phyloP scores from a whole-genome alignment of 2,329 filamentous ascomycete genomes.

The Colletotrichum sp. region DNA sequence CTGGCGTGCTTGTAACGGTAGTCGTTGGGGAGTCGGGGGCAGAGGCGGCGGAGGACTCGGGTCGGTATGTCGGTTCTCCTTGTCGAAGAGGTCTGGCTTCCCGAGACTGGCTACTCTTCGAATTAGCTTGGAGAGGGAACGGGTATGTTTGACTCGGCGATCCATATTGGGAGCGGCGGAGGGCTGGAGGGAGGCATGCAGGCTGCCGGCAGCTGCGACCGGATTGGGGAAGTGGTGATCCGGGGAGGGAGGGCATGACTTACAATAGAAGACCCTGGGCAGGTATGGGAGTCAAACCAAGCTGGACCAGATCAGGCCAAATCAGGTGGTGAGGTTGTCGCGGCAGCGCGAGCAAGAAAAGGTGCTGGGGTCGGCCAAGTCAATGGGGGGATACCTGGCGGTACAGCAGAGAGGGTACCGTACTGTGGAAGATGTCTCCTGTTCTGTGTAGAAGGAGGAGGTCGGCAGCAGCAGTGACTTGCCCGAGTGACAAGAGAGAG shows the following conservation, averaged over 20 bases:
- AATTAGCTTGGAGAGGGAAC: conserved; percentile 19
- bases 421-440: not conserved
- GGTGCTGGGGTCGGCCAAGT: not conserved
- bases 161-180: not conserved
- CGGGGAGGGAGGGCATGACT: not conserved
- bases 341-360: not conserved
- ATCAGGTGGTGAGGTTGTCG: conserved; percentile 10
- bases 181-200: not conserved
- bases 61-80: not conserved
- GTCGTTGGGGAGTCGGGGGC: not conserved
- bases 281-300: not conserved
- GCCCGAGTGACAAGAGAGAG: not conserved
- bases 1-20: not conserved
- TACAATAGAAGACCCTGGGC: not conserved
- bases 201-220: not conserved
- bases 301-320: not conserved
- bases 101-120: conserved; percentile 12
- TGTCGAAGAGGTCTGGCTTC: not conserved
- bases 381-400: not conserved
- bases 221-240: not conserved
- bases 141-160: conserved; percentile 11
- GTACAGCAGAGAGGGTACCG: not conserved
- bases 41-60: not conserved
- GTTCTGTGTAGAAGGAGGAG: not conserved
- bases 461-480: not conserved